A percentile compares a stretch with the other conserved stretches of the same genome.
These are phyloP conservation scores for Saccharomycopsis babjevae DNA, from an alignment of 805 yeast species.

Conservation along the genomic window DNA sequence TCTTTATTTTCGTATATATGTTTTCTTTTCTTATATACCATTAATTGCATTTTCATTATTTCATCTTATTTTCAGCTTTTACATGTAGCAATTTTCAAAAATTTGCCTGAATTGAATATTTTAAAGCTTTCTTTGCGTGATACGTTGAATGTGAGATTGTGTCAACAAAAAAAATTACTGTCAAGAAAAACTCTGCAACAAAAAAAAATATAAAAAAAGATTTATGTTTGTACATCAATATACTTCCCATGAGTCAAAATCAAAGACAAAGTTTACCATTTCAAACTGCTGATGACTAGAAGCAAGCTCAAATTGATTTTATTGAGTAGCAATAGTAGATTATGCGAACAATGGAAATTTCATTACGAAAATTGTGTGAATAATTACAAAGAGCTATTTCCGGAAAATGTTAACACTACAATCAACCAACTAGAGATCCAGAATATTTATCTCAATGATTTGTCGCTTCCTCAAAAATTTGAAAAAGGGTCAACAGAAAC, in stretches of 20 bases:
- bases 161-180: background rate
- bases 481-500: background rate
- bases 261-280: background rate
- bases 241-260: background rate
- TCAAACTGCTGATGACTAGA: background rate
- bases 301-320: background rate
- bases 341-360: background rate
- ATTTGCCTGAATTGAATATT: background rate
- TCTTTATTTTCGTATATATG: background rate
- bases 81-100: background rate
- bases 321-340: background rate
- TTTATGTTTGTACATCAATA: background rate
- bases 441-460: background rate
- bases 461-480: background rate
- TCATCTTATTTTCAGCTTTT: background rate
- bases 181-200: background rate
- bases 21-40: background rate
- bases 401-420: background rate
- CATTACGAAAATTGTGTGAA: background rate
- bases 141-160: too few relatives aligned
- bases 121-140: too few relatives aligned
- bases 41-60: background rate
- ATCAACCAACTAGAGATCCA: background rate
- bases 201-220: background rate
- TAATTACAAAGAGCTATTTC: background rate